Evolutionary conservation across 495 filamentous ascomycete species (phyloP), one percentile per base, ranked within the genome.

Genomic region (Penicilliopsis zonata): DNA sequence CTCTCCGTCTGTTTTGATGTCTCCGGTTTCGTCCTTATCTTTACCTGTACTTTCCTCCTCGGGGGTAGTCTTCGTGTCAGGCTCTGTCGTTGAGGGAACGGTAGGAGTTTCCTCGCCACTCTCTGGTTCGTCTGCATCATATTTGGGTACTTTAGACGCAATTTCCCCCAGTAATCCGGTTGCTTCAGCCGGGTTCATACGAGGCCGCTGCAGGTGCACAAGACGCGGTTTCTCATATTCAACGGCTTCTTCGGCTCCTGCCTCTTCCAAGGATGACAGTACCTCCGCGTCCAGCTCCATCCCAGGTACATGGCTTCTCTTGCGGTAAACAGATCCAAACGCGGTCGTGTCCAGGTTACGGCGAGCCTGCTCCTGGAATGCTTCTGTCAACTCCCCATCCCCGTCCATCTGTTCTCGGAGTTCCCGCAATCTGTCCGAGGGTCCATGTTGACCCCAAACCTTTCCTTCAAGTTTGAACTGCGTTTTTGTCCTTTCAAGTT

Each of bases 401-500:
- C 71, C 84, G 33, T 96, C 92, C 90, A 98, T 98, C 52, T 81
- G 74, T 55, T 95, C 92, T 18, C 90, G 79, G 14, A 96, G 63
- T 42, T 94, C 90, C 38, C 90, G 80, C 19, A 98, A 53, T 50
- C 86, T 75, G 57, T 98, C 88, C 38, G 86, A 94, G 18, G 90
- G 88, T 17, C 80, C 81, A 46, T 78, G 61, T 45, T 86, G 82
- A 32, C 84, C 79, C 85, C 88, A 94, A 13, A 87, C 80, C 57
- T 83, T 86, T 41, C 90, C 90, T 52, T 96, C 90, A 12, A 98
- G 76, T 64, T 95, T 94, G 59, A 86, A 94, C 52, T 96, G 86
- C 3, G 90, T 96, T 69, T 98, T 98, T 41, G 93, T 88, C 28
- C 92, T 65, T 58, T 96, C 90, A 12, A 98, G 72, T 52, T 96